Evolutionary conservation across 257 asterid species (phyloP).

Genomic region (Capsicum chinense): DNA sequence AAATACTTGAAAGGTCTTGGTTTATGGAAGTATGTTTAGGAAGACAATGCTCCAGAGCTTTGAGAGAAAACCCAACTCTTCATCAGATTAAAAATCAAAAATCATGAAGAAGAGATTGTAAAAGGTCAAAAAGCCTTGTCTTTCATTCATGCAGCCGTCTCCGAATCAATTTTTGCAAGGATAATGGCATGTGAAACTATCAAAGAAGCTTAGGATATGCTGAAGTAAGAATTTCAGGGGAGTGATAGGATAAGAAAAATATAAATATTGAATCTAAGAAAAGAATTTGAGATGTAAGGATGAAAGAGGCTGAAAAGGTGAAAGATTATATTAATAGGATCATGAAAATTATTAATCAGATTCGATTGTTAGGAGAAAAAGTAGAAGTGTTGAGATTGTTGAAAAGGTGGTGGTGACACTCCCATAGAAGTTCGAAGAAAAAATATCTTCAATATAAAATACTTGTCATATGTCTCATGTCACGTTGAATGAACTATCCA

Average conservation of each 20-base stretch:
- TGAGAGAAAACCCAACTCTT: background rate
- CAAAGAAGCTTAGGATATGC: slow-evolving; percentile 9
- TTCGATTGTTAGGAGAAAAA: too few relatives aligned
- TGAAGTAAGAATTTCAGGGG: background rate
- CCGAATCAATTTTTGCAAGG: background rate
- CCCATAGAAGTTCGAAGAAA: too few relatives aligned
- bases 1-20: background rate
- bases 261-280: background rate
- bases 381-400: too few relatives aligned
- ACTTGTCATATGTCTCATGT: too few relatives aligned
- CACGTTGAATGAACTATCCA: too few relatives aligned
- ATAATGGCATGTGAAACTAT: slow-evolving; percentile 14
- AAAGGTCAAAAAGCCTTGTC: background rate
- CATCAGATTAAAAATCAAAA: background rate
- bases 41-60: background rate
- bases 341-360: too few relatives aligned
- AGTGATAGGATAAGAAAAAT: background rate
- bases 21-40: background rate
- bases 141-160: too few relatives aligned
- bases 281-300: too few relatives aligned
- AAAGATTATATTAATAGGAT: too few relatives aligned
- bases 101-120: background rate
- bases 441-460: too few relatives aligned
- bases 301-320: too few relatives aligned
- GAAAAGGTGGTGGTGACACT: too few relatives aligned